Base-by-base conservation (phyloP, 768 basidiomycete species). In the Psilocybe subaeruginosa region DNA sequence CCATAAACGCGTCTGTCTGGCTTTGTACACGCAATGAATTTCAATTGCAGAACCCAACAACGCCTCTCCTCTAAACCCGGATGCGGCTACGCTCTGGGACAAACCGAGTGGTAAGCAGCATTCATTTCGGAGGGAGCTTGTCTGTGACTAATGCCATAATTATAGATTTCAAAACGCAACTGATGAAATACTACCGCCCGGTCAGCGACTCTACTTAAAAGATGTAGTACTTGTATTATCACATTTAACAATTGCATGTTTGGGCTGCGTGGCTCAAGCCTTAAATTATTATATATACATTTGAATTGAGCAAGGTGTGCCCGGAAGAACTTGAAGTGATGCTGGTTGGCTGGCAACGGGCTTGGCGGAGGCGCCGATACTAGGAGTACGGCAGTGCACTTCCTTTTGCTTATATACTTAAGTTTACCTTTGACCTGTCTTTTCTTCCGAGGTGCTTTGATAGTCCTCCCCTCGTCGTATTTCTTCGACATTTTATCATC, bases 41-140 rank as follows among this genome's bases (percentile, higher is more conserved):
- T 39, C 31, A 49, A 56, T 53, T 16, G 35, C 68, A 93, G 94
- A 97, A 74, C 95, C 94, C 29, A 96, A 97, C 80, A 96, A 95
- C 71, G 91, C 90, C 14, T 95, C 93, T 5, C 95, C 95, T 6
- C 77, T 97, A 60, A 96, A 96, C 71, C 79, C 88, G 6, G 94
- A 96, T 65, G 95, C 95, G 2, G 91, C 94, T 3, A 80, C 82
- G 16, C 77, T 95, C 19, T 97, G 95, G 95, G 82, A 80, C 63
- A 80, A 82, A 39, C 82, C 86, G n/a, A 84, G 85, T 63, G 85
- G 91, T 88, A 70, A 45, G 81, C 64, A 35, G 17, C 46, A 8
- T 49, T 37, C 14, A 29, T 51, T 56, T 41, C 17, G 29, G 39
- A 16, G 4, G 52, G 49, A 53, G 35, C 39, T 52, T 27, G 57